Conservation (phyloP, 179 eudicot species). For the Carnegiea gigantea region DNA sequence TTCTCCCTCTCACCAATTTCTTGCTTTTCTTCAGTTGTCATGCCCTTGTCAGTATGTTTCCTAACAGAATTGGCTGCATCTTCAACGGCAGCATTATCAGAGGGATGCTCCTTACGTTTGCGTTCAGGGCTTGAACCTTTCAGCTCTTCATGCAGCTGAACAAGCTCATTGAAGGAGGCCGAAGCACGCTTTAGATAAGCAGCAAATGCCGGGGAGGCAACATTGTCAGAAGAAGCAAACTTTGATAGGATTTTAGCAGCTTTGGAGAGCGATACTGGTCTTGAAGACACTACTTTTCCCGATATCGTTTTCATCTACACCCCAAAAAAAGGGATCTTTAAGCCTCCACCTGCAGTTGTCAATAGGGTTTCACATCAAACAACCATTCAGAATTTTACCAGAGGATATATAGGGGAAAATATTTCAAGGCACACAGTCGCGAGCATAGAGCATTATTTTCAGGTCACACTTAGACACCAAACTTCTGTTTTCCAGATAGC, state of each 20-base stretch:
- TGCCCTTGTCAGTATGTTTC: not conserved
- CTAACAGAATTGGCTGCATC: conserved; percentile 12
- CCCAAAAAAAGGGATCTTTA: not conserved
- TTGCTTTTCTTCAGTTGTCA: not conserved
- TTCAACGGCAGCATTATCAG: not conserved
- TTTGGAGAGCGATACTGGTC: conserved; percentile 42
- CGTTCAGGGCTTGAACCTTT: conserved; percentile 19
- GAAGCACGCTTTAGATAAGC: conserved; percentile 54
- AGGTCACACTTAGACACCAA: no score
- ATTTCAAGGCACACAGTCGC: no score
- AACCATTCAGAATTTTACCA: no score
- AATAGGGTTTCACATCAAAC: not conserved
- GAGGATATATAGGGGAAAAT: no score
- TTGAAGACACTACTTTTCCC: conserved; percentile 44
- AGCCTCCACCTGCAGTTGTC: conserved; percentile 10
- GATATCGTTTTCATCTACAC: conserved; percentile 52
- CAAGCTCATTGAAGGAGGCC: conserved; percentile 48
- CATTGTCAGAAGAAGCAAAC: conserved; percentile 49
- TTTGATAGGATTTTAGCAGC: conserved; percentile 49
- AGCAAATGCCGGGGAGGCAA: conserved; percentile 50
- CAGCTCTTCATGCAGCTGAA: conserved; percentile 40
- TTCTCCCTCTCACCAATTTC: not conserved
- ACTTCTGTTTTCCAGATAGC: not conserved
- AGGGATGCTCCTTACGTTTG: conserved; percentile 11
- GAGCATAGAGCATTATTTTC: no score